These are phyloP conservation scores for Hanseniaspora vineae DNA, from an alignment of 805 yeast species.

Conservation along the genomic window DNA sequence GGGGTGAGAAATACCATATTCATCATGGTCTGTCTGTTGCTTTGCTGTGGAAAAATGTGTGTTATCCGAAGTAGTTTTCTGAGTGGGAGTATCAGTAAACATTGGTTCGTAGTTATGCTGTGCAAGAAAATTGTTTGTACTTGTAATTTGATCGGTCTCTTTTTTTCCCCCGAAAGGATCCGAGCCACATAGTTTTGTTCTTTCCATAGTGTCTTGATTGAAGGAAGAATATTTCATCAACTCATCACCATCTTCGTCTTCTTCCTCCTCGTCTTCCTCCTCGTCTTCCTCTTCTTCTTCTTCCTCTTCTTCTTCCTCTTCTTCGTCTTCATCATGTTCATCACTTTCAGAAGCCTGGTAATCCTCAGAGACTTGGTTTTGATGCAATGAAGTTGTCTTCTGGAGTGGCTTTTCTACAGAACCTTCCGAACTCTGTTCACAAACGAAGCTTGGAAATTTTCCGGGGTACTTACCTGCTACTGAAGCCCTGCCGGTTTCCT, in stretches of 20 bases:
- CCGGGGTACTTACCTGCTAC: neutral
- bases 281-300: constrained; percentile 8
- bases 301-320: neutral
- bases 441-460: neutral
- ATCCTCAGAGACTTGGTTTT: neutral
- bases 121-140: no score
- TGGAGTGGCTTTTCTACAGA: no score
- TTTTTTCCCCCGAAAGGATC: neutral
- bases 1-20: no score
- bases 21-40: no score
- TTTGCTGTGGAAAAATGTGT: no score
- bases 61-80: no score
- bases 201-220: no score
- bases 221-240: neutral
- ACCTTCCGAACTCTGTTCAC: no score
- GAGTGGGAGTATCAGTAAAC: no score
- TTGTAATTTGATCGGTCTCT: no score
- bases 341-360: neutral
- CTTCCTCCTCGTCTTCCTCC: constrained; percentile 8
- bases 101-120: no score
- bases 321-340: neutral
- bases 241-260: neutral
- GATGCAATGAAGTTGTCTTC: no score
- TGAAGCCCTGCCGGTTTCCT: neutral
- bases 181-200: neutral